Evolutionary conservation across 2,329 filamentous ascomycete species (phyloP).

Genomic region (Stagonosporopsis chrysanthemi): DNA sequence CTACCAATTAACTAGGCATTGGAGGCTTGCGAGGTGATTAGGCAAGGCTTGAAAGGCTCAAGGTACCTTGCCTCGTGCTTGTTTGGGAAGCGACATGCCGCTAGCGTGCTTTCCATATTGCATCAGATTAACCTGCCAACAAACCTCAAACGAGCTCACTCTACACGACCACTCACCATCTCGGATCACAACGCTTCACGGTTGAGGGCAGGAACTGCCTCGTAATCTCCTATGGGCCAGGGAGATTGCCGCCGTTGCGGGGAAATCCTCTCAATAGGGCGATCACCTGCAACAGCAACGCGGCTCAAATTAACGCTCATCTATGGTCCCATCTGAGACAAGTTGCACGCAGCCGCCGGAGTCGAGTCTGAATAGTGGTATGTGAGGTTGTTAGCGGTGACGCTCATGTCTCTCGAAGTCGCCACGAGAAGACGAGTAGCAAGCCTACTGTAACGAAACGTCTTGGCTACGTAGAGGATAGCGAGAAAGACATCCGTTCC

Average conservation of each 20-base stretch:
- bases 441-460: neutral
- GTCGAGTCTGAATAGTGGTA: neutral
- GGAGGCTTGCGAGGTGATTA: constrained; percentile 9
- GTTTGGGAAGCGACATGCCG: constrained; percentile 7
- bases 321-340: neutral
- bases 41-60: constrained; percentile 17
- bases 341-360: neutral
- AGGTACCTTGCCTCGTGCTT: constrained; percentile 13
- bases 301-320: constrained; percentile 10
- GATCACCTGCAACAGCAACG: neutral
- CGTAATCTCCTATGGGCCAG: neutral
- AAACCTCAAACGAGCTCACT: constrained; percentile 24
- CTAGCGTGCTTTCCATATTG: constrained; percentile 18
- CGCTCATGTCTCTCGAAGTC: neutral
- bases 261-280: constrained; percentile 2
- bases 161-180: constrained; percentile 23
- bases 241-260: neutral
- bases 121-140: constrained; percentile 25
- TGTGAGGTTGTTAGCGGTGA: neutral
- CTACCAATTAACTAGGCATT: constrained; percentile 5
- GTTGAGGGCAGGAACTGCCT: neutral
- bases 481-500: neutral
- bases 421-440: neutral
- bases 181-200: neutral
- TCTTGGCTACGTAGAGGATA: neutral